Evolutionary conservation across 805 yeast genomes (phyloP), one percentile per base, ranked within the genome.

Genomic region (Ogataea methylovora): DNA sequence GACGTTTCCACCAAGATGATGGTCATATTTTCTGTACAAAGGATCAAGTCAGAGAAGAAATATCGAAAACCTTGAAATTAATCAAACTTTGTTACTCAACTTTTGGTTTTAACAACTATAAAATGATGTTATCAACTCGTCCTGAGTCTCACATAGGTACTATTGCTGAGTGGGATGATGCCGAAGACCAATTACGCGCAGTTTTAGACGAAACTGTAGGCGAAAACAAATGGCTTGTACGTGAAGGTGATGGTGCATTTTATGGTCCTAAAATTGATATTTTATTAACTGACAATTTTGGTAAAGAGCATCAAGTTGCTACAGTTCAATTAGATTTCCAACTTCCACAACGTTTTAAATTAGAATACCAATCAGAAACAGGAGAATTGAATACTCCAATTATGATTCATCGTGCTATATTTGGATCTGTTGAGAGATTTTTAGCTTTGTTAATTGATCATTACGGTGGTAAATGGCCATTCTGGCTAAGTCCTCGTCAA

Each of bases 181-280:
- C 99, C 1, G 98, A 92, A 52, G 27, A 44, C 6, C 76, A 76
- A 34, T 64, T 92, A 38, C 69, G 69, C 20, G 48, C 54, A 1
- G 88, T 84, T 1, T 57, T 92, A 30, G 64, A 79, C 33, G 47
- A 56, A 10, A 62, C 63, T 11, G 59, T 69, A 10, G 78, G 78
- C 1, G 61, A 66, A 27, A 39, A 35, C 4, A 54, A 62, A 5
- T 88, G 95, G 94, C 53, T 69, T 13, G 46, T 84, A 8, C 78
- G 87, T 44, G 84, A 78, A 41, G 95, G 94, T n/a, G 99, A 92
- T 56, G 98, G 98, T 23, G 99, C 92, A 1, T 82, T 82, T 51
- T 92, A 92, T 61, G 98, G 98, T 0, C 98, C 98, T 20, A 90
- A 90, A 53, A 86, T 92, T 40, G 98, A 92, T 56, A 71, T 92